These are phyloP conservation scores for Phytopythium boreale DNA, from an alignment of 352 stramenopile genomes.

Conservation along the genomic window DNA sequence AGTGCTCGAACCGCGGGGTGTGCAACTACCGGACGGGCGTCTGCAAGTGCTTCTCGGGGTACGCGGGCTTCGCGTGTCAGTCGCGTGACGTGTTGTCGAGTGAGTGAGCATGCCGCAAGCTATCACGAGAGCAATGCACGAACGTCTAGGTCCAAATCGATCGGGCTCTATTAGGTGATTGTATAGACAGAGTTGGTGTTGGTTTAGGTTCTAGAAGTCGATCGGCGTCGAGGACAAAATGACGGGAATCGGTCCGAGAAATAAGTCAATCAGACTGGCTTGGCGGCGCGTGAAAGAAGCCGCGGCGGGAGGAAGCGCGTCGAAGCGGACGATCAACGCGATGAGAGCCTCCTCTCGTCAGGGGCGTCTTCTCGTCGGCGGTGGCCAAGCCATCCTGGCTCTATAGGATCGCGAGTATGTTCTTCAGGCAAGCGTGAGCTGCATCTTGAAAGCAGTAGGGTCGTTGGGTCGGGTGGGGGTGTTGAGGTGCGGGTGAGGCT, in stretches of 20 bases:
- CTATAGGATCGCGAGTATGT: not conserved
- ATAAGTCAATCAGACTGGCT: conserved; percentile 2
- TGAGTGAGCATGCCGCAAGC: not conserved
- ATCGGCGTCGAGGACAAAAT: conserved; percentile 5
- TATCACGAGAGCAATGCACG: not conserved
- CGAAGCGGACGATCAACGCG: not conserved
- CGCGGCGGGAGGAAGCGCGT: not conserved
- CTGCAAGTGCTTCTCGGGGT: conserved; percentile 90
- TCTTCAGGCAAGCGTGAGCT: not conserved
- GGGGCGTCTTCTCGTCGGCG: not conserved
- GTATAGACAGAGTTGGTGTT: not conserved
- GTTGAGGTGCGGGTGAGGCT: not conserved
- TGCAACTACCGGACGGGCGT: conserved; percentile 84
- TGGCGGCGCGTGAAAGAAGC: not conserved
- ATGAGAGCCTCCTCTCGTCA: not conserved
- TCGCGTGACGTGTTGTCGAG: conserved; percentile 29
- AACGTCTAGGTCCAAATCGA: not conserved
- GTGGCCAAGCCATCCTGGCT: not conserved
- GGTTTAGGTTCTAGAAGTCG: not conserved
- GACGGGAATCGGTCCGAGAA: not conserved
- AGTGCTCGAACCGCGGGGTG: conserved; percentile 91
- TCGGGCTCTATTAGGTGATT: conserved; percentile 3
- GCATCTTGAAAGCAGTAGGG: not conserved
- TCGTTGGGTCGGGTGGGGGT: not conserved
- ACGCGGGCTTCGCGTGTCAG: conserved; percentile 55